These are phyloP conservation scores for Fusarium mangiferae DNA, from an alignment of 2,329 filamentous ascomycete species.

Conservation along the genomic window DNA sequence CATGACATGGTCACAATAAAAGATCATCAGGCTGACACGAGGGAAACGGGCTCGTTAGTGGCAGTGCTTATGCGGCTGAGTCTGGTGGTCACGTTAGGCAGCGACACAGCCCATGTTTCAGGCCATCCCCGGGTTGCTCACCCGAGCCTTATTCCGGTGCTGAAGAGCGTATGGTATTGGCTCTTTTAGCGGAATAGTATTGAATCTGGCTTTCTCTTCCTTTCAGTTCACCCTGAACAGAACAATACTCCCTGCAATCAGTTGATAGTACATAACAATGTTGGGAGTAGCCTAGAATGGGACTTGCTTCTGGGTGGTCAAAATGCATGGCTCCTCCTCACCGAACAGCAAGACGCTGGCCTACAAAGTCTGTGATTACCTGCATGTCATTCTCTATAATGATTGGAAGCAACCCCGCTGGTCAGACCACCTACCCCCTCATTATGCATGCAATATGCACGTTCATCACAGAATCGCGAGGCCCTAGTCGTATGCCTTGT, in stretches of 20 bases:
- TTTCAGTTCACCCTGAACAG: neutral
- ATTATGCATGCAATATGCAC: neutral
- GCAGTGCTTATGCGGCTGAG: neutral
- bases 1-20: neutral
- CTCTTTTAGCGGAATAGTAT: no score
- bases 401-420: neutral
- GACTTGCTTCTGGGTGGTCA: accelerated
- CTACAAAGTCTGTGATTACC: no score
- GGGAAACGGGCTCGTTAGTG: accelerated
- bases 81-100: neutral
- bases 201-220: accelerated
- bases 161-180: neutral
- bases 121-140: accelerated
- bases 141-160: neutral
- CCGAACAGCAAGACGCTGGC: neutral
- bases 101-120: neutral
- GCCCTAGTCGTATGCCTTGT: neutral
- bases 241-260: no score
- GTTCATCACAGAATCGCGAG: neutral
- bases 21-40: accelerated
- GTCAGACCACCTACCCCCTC: neutral
- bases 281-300: neutral
- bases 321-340: neutral
- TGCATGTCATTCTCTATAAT: neutral
- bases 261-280: no score